Evolutionary conservation across 768 basidiomycete species (phyloP).

Genomic region (Termitomyces sp.): DNA sequence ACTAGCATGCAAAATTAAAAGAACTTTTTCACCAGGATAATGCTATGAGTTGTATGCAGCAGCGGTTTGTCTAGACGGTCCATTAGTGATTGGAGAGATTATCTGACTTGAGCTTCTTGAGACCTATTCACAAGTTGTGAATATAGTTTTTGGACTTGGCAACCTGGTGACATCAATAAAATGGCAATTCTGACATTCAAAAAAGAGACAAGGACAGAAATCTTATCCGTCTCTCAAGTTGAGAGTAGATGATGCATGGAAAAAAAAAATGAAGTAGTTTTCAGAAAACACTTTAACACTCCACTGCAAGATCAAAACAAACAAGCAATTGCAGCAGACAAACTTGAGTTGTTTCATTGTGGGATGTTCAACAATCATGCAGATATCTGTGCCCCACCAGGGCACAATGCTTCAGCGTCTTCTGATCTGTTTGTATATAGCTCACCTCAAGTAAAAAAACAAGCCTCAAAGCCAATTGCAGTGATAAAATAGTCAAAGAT

Average conservation of each 20-base stretch:
- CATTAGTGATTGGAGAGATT: no score
- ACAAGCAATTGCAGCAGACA: no score
- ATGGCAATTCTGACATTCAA: background rate
- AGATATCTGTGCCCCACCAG: background rate
- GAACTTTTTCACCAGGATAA: no score
- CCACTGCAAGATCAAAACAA: background rate
- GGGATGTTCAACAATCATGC: background rate
- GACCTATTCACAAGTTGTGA: no score
- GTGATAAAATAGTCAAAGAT: background rate
- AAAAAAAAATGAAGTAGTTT: no score
- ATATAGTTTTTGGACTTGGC: no score
- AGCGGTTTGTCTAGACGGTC: no score
- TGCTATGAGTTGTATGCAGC: no score
- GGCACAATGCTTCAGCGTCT: constrained; percentile 1
- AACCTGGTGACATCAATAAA: no score
- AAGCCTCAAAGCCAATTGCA: background rate
- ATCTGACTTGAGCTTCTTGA: no score
- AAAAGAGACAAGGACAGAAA: background rate
- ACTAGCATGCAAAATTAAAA: constrained; percentile 38
- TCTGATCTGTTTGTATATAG: background rate
- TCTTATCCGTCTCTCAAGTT: background rate
- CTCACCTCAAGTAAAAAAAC: background rate
- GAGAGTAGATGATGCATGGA: background rate
- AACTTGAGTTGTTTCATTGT: background rate
- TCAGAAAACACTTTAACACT: no score